These are phyloP conservation scores for Metroxylon sagu DNA, from an alignment of 176 grass and related monocot genomes.

Conservation along the genomic window DNA sequence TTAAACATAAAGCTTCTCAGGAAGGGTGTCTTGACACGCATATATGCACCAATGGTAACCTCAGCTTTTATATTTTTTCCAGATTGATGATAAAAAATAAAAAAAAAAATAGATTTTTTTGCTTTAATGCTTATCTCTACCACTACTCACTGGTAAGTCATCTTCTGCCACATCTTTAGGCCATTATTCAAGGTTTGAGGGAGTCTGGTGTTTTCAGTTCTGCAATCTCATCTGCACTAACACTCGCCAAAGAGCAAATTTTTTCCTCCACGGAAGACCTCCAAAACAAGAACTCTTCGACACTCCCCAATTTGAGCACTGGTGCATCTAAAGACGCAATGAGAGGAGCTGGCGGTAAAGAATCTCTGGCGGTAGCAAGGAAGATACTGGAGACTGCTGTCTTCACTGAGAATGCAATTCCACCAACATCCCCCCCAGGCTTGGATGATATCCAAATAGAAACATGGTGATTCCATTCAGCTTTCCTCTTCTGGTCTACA, in stretches of 20 bases:
- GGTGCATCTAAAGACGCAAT: constrained; percentile 8
- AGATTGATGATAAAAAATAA: too few relatives aligned
- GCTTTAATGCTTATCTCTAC: too few relatives aligned
- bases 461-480: not conserved
- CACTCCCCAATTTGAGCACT: not conserved
- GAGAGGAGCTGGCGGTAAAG: not conserved
- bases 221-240: constrained; percentile 48
- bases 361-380: constrained; percentile 28
- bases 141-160: too few relatives aligned
- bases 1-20: constrained; percentile 71
- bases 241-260: constrained; percentile 18
- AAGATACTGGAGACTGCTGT: constrained; percentile 46
- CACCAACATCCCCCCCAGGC: constrained; percentile 54
- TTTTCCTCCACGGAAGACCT: constrained; percentile 10
- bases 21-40: constrained; percentile 75
- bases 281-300: constrained; percentile 12
- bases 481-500: not conserved
- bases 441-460: constrained; percentile 14
- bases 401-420: constrained; percentile 33
- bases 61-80: too few relatives aligned
- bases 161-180: constrained; percentile 16
- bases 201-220: constrained; percentile 79
- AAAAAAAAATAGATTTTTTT: too few relatives aligned
- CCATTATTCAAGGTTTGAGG: constrained; percentile 73
- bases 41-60: constrained; percentile 78